Conservation (phyloP, 2,329 filamentous ascomycete species). For the Alternaria ethzedia region DNA sequence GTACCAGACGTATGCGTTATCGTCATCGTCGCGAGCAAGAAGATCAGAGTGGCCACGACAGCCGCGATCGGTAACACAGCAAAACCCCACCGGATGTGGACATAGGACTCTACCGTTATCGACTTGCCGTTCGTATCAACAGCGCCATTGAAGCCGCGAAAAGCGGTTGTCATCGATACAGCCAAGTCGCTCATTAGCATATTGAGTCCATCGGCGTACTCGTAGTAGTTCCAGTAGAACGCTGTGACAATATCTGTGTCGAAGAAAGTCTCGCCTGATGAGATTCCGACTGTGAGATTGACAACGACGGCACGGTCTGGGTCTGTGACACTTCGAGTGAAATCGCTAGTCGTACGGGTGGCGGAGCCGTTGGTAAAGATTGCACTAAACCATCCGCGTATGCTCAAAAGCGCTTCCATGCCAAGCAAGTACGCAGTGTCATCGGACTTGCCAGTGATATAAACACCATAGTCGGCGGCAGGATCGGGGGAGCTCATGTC, state of each 20-base stretch:
- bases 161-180: conserved; percentile 21
- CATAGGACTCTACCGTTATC: conserved; percentile 16
- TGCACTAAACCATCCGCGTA: conserved; percentile 18
- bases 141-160: conserved; percentile 18
- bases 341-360: conserved; percentile 18
- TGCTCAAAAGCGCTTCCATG: conserved; percentile 18
- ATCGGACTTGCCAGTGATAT: conserved; percentile 6
- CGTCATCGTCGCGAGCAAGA: conserved; percentile 14
- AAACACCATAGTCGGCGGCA: conserved; percentile 14
- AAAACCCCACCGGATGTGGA: conserved; percentile 20
- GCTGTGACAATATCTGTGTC: conserved; percentile 20
- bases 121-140: conserved; percentile 13
- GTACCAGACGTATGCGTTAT: conserved; percentile 17
- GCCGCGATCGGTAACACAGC: conserved; percentile 14
- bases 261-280: conserved; percentile 22
- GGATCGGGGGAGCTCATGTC: conserved; percentile 16
- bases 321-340: conserved; percentile 20
- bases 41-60: conserved; percentile 13
- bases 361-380: conserved; percentile 24
- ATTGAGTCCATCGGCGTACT: conserved; percentile 15
- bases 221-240: conserved; percentile 24
- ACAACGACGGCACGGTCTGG: conserved; percentile 19
- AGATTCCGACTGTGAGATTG: conserved; percentile 22
- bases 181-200: conserved; percentile 22
- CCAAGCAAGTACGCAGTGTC: conserved; percentile 12